phyloP scores from a whole-genome alignment of 2,329 filamentous ascomycete species.

The Trichophaea hybrida region DNA sequence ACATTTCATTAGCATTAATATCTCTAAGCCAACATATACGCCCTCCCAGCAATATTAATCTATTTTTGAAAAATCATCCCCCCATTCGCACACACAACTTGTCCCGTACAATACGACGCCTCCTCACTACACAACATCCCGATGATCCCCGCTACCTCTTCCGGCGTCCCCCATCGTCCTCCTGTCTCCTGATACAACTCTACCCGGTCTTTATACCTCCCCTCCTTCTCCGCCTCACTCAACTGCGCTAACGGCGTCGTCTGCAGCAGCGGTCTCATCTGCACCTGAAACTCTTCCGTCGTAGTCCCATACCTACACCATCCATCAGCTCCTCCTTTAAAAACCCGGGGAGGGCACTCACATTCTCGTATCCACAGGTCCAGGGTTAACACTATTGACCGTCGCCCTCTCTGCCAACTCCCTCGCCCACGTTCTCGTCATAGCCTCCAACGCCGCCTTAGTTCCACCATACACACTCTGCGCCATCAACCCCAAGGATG shows the following conservation, averaged over 20 bases:
- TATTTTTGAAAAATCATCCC: conserved; percentile 47
- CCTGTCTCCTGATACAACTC: conserved; percentile 42
- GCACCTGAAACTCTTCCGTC: conserved; percentile 37
- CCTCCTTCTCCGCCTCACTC: conserved; percentile 39
- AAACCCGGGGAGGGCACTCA: conserved; percentile 26
- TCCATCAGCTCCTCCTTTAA: not conserved
- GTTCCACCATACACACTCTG: conserved; percentile 42
- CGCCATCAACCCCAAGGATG: conserved; percentile 41
- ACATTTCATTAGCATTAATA: too few species aligned
- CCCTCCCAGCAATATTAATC: not conserved
- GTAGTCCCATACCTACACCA: conserved; percentile 8
- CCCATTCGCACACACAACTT: conserved; percentile 66
- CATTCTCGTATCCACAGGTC: conserved; percentile 46
- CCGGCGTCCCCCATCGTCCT: conserved; percentile 48
- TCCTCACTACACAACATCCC: conserved; percentile 61
- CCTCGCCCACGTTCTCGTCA: conserved; percentile 45
- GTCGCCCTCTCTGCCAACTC: conserved; percentile 47
- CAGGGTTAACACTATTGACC: conserved; percentile 47
- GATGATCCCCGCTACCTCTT: conserved; percentile 61
- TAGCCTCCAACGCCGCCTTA: conserved; percentile 47
- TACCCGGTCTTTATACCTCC: conserved; percentile 50
- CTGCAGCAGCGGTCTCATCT: conserved; percentile 33
- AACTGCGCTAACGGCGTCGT: conserved; percentile 45
- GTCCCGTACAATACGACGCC: conserved; percentile 63
- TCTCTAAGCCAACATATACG: too few species aligned